Conservation (phyloP, 2,329 filamentous ascomycete genomes). For the Moelleriella libera region DNA sequence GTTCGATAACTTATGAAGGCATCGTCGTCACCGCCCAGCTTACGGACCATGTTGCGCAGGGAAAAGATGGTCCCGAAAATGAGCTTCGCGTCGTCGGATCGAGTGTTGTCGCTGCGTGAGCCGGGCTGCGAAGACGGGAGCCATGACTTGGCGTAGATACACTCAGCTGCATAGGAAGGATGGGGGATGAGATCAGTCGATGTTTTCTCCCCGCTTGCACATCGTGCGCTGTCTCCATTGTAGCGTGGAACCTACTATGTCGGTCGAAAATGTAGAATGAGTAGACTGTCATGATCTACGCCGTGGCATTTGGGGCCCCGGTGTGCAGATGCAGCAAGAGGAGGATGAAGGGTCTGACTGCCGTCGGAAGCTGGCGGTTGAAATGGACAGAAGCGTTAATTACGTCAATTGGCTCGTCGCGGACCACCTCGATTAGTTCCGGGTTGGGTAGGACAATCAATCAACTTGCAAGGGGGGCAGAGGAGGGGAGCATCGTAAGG, state of each 20-base stretch:
- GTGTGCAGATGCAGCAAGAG: not conserved
- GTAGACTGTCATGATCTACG: constrained; percentile 68
- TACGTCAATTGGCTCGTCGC: no score
- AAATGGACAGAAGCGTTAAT: no score
- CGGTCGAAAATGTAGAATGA: constrained; percentile 99
- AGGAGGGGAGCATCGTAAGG: no score
- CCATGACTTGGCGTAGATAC: constrained; percentile 91
- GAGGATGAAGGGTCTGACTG: not conserved
- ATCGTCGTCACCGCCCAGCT: constrained; percentile 86
- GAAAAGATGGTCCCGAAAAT: constrained; percentile 97
- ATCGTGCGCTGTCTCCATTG: no score
- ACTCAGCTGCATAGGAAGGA: constrained; percentile 54
- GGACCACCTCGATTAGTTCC: no score
- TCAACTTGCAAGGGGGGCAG: no score
- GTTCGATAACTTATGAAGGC: constrained; percentile 92
- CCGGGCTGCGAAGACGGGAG: constrained; percentile 29
- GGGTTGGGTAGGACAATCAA: no score
- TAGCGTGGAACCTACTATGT: constrained; percentile 53
- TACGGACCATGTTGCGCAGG: constrained; percentile 89
- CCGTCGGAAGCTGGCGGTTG: not conserved
- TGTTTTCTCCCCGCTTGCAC: not conserved
- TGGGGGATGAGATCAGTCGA: no score
- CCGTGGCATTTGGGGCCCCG: not conserved
- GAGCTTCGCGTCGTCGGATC: constrained; percentile 80
- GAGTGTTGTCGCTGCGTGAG: constrained; percentile 29